Evolutionary conservation across 1,139 yeast species (phyloP), one percentile per base, ranked within the genome.

Genomic region (Suhomyces choctaworum): DNA sequence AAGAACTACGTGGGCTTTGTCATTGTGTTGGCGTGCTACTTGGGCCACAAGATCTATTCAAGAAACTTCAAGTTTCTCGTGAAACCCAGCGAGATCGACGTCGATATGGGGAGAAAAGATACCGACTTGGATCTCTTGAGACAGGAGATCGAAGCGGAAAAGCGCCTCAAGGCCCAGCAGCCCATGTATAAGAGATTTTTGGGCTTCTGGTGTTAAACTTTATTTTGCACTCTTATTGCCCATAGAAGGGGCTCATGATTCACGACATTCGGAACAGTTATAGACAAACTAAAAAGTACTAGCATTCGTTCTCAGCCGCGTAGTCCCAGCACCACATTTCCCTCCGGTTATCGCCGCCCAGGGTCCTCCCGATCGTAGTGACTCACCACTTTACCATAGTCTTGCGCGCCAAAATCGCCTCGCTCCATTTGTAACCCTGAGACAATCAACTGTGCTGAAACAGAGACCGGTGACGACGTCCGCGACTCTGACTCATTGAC

Each of bases 101-200:
- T 82, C 41, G 83, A 80, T 49, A 68, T 80, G 16, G 88, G 87
- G 49, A 78, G 87, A 74, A 74, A 78, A 55, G 78, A 75, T 42
- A 58, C 75, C 41, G 88, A 82, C 54, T 57, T 79, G 49, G 86
- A 80, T 39, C 62, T 77, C 37, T 64, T 80, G 53, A 76, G 69
- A 53, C 84, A 80, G 62, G 88, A 82, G 60, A 62, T 80, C 50
- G 73, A 73, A 21, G 78, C 77, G 53, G 86, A 81, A 61, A 75
- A 61, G 51, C 82, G 73, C 29, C 59, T 49, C 35, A 45, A 74
- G 32, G 72, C 71, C 13, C 49, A 75, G 27, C 73, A 64, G 47
- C 82, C 86, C 27, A 54, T 67, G 43, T 73, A 68, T 52, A 64
- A 60, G 53, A 76, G 78, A 62, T 34, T 66, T 16, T 73, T 69